These are phyloP conservation scores for Boletus eberwhitei DNA, from an alignment of 768 basidiomycete genomes.

Conservation along the genomic window DNA sequence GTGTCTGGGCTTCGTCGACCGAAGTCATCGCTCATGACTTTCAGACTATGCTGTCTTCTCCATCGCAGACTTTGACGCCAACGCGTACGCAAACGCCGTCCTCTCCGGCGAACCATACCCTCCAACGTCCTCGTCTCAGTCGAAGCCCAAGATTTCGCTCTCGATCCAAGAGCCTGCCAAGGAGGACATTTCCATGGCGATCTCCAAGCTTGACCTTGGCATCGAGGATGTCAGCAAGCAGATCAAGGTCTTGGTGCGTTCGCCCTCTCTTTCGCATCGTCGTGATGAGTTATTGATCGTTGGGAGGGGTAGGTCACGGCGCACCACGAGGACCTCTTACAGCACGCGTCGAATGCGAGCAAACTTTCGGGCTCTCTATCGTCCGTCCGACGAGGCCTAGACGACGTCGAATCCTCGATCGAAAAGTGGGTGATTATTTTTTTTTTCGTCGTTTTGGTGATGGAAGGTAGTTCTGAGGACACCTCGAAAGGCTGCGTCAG, in stretches of 20 bases:
- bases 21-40: neutral
- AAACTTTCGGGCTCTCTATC: slow-evolving; percentile 68
- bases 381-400: slow-evolving; percentile 64
- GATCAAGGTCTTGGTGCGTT: slow-evolving; percentile 74
- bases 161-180: slow-evolving; percentile 53
- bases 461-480: neutral
- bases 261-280: neutral
- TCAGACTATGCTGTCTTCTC: slow-evolving; percentile 77
- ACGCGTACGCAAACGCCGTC: slow-evolving; percentile 88
- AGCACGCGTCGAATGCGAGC: slow-evolving; percentile 73
- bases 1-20: neutral
- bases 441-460: neutral
- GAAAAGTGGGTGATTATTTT: slow-evolving; percentile 56
- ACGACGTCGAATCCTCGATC: slow-evolving; percentile 70
- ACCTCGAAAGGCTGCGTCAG: slow-evolving; percentile 59
- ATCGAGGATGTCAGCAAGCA: slow-evolving; percentile 93
- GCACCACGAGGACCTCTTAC: slow-evolving; percentile 80
- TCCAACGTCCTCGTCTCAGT: slow-evolving; percentile 32
- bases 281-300: neutral
- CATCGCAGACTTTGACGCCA: slow-evolving; percentile 72
- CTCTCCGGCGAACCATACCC: slow-evolving; percentile 81
- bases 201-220: slow-evolving; percentile 81
- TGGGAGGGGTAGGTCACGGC: slow-evolving; percentile 58
- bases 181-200: slow-evolving; percentile 86
- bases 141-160: slow-evolving; percentile 21